Evolutionary conservation across 148 eudicot species (phyloP), one percentile per base, ranked within the genome.

Genomic region (Amaranthus hypochondriacus): DNA sequence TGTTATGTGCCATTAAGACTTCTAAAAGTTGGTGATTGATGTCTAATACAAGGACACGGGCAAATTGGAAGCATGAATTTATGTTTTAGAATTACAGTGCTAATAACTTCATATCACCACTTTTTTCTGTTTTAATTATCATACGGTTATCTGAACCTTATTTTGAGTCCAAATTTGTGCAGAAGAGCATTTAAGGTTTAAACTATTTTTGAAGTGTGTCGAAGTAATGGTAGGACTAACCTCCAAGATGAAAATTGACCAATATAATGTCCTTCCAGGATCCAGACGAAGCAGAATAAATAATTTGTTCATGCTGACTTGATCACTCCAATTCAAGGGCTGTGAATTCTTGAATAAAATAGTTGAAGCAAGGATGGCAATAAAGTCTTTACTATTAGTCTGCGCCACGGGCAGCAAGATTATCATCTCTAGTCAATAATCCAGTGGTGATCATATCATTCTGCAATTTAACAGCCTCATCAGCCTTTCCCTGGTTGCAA

Each of bases 381-480:
- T 51, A 60, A 13, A 2, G 59, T 72, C 44, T 72, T 28, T 68
- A 58, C 51, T 61, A 73, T 66, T 46, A 70, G 64, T 71, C 67
- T 43, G 56, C 68, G n/a, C 72, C 59, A 63, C 52, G 83, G 62
- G 77, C 72, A 77, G 70, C 65, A 72, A 9, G 51, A 61, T 86
- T 73, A 73, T 60, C 68, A 58, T 21, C 64, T 43, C 64, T 77
- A 67, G 78, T 78, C 66, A 72, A 69, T 48, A 87, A 74, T 73
- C 89, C 91, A 67, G 70, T 86, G 61, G 75, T 86, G 69, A 73
- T 80, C 96, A 95, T 87, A 70, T 90, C 89, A 82, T 84, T 87
- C 66, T 84, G 90, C 84, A 95, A 81, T 75, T 80, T 87, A 78
- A 77, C 71, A 76, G 89, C 98, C 84, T 95, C 96, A 53, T 83